Conservation (phyloP, 1,284 basidiomycete species). For the Leccinum huronense region DNA sequence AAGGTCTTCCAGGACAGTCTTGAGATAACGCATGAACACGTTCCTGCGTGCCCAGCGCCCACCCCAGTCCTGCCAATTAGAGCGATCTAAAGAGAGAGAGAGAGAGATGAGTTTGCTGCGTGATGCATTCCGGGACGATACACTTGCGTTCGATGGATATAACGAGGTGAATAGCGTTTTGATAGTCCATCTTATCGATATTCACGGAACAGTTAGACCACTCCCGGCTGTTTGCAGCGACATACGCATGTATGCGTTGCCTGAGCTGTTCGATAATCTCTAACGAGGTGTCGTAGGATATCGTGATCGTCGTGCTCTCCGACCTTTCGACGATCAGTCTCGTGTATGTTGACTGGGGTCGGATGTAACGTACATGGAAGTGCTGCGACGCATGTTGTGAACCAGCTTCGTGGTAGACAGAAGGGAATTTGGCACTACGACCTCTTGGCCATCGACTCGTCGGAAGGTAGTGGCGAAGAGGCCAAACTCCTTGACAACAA, state of each 20-base stretch:
- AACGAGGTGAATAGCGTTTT: slow-evolving; percentile 65
- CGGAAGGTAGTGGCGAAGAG: slow-evolving; percentile 80
- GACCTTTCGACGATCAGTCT: slow-evolving; percentile 49
- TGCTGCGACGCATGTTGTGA: slow-evolving; percentile 73
- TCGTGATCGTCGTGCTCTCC: slow-evolving; percentile 68
- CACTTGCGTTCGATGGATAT: slow-evolving; percentile 76
- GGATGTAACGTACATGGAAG: slow-evolving; percentile 56
- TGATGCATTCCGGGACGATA: background rate
- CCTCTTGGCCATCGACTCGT: slow-evolving; percentile 75
- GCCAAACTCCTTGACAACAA: slow-evolving; percentile 70
- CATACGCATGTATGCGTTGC: slow-evolving; percentile 56
- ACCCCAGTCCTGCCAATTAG: slow-evolving; percentile 88
- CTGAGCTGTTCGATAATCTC: slow-evolving; percentile 69
- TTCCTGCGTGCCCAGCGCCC: slow-evolving; percentile 72
- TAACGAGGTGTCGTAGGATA: slow-evolving; percentile 66
- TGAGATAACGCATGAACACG: slow-evolving; percentile 70
- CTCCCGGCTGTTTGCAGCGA: slow-evolving; percentile 68
- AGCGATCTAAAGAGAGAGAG: slow-evolving; percentile 48
- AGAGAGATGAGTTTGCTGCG: slow-evolving; percentile 15
- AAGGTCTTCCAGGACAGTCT: slow-evolving; percentile 67
- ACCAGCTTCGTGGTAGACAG: slow-evolving; percentile 73
- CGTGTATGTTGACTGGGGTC: slow-evolving; percentile 1
- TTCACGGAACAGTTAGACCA: slow-evolving; percentile 64
- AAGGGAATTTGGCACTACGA: slow-evolving; percentile 80
- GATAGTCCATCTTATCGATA: slow-evolving; percentile 76